A percentile compares a stretch with the other conserved stretches of the same genome.
These are phyloP conservation scores for Zanthoxylum bungeanum DNA, from an alignment of 345 rosid genomes.

Conservation along the genomic window DNA sequence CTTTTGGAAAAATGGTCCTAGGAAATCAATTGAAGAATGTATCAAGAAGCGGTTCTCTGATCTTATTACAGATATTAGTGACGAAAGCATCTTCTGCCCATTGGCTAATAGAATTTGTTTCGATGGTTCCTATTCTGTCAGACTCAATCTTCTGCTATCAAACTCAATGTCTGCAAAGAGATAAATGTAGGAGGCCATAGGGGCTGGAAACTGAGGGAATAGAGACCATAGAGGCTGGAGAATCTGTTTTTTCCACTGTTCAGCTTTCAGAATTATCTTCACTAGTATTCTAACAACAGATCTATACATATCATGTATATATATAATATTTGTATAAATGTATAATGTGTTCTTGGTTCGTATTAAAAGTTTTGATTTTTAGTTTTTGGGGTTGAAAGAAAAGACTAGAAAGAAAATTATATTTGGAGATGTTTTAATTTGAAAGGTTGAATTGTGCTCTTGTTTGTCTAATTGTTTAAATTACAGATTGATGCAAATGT, in stretches of 20 bases:
- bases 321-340: too few relatives aligned
- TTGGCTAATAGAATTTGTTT: slow-evolving; percentile 72
- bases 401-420: not conserved
- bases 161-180: slow-evolving; percentile 70
- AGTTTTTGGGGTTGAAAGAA: not conserved
- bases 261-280: too few relatives aligned
- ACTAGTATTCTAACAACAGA: too few relatives aligned
- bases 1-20: slow-evolving; percentile 4
- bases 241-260: too few relatives aligned
- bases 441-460: not conserved
- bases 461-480: not conserved
- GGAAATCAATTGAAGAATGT: slow-evolving; percentile 36
- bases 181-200: too few relatives aligned
- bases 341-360: too few relatives aligned
- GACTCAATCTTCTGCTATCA: slow-evolving; percentile 87
- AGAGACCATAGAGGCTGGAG: too few relatives aligned
- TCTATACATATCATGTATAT: too few relatives aligned
- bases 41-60: slow-evolving; percentile 46
- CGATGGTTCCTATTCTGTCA: slow-evolving; percentile 65
- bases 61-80: slow-evolving; percentile 52
- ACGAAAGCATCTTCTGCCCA: slow-evolving; percentile 53
- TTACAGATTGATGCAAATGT: slow-evolving; percentile 57
- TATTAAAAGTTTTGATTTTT: not conserved
- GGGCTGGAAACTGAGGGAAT: too few relatives aligned
- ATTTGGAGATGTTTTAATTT: not conserved